Evolutionary conservation across 2,329 filamentous ascomycete species (phyloP), one percentile per base, ranked within the genome.

Genomic region (Pestalotiopsis sp.): DNA sequence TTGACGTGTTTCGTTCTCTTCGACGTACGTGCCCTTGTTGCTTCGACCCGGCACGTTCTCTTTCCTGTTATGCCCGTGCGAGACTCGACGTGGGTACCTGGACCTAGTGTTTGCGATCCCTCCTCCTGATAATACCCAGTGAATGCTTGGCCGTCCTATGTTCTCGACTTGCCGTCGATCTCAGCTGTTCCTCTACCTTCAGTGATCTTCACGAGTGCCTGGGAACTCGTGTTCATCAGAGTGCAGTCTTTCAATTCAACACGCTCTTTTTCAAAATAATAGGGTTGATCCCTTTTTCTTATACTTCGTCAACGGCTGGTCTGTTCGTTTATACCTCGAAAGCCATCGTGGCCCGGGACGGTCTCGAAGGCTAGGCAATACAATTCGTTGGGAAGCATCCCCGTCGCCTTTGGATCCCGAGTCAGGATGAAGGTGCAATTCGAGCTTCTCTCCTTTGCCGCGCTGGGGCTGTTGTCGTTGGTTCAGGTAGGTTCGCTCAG

Each of bases 301-400:
- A 36, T 36, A 36, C 7, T 9, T 68, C 39, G 36, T 41, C 71
- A 72, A 75, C 74, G 74, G 74, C 74, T 75, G 74, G 74, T 72
- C 74, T 75, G 73, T 75, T 75, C 57, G 6, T 52, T 72, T 67
- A 64, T 45, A 70, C 69, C 41, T 69, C 17, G 49, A 23, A 66
- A 7, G 31, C 39, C 63, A 31, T 61, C 58, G n/a, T 23, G 14
- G 20, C n/a, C 57, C 58, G 41, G 31, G n/a, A 60, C 23, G 4
- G 56, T 20, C 39, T 52, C 31, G 61, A 52, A 52, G 45, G 45
- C 45, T n/a, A 52, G 45, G 45, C 45, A 52, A 23, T 56, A 69
- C 49, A 59, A 25, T n/a, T 39, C 31, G 38, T 64, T 70, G 31
- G 17, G n/a, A n/a, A 64, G 59, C 49, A 25, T 59, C 65, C 65